Conservation (phyloP, 2,329 filamentous ascomycete genomes). For the Penicillium sp. region DNA sequence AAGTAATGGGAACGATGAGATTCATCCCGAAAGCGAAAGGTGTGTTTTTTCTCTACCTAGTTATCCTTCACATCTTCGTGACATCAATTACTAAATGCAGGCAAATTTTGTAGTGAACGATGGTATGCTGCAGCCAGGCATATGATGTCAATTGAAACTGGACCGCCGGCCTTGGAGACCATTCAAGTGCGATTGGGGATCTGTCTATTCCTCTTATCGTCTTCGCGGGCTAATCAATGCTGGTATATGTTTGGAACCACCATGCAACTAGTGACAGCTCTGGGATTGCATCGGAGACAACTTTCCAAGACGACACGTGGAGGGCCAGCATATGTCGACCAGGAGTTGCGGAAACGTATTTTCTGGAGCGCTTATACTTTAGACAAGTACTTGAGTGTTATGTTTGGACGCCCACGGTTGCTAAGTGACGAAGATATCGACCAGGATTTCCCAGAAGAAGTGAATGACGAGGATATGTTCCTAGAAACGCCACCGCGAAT, state of each 20-base stretch:
- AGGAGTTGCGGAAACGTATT: constrained; percentile 54
- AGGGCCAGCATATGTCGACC: constrained; percentile 29
- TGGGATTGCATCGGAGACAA: constrained; percentile 37
- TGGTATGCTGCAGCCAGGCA: constrained; percentile 38
- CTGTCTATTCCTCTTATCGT: constrained; percentile 56
- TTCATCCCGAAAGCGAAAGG: constrained; percentile 27
- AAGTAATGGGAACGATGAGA: constrained; percentile 24
- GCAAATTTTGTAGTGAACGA: constrained; percentile 25
- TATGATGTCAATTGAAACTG: constrained; percentile 45
- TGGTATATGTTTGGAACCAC: constrained; percentile 60
- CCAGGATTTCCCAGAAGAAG: constrained; percentile 53
- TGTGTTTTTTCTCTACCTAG: constrained; percentile 13
- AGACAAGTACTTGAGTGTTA: constrained; percentile 61
- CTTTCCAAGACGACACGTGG: constrained; percentile 26
- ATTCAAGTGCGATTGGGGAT: constrained; percentile 57
- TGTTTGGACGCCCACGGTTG: constrained; percentile 57
- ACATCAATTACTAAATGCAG: not conserved
- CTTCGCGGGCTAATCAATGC: constrained; percentile 57
- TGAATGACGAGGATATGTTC: constrained; percentile 57
- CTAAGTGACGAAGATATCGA: constrained; percentile 63
- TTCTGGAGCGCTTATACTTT: constrained; percentile 63
- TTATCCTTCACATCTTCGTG: not conserved
- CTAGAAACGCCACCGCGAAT: constrained; percentile 34
- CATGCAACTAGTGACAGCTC: constrained; percentile 49
- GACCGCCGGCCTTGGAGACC: constrained; percentile 52